Evolutionary conservation across 2,329 filamentous ascomycete species (phyloP), one percentile per base, ranked within the genome.

Genomic region (Graphilbum sp.): DNA sequence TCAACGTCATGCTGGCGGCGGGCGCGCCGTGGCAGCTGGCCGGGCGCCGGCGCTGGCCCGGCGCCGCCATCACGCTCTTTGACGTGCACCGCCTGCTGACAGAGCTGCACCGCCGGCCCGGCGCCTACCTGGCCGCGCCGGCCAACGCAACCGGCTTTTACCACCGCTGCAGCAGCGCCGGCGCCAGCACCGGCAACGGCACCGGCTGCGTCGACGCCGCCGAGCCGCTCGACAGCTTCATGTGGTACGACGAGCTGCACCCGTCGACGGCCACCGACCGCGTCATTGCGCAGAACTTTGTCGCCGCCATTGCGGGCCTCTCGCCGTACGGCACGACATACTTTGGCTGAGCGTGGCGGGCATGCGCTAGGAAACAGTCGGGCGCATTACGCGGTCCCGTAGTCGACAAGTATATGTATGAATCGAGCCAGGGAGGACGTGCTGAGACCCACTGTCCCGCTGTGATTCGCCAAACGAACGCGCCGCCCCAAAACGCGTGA

Each of bases 231-330:
- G 69, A 79, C 46, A 74, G 69, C 34, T 87, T 71, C 52, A 46
- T 84, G 52, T 87, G 80, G 78, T 67, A 66, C 48, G 80, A 88
- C 55, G 69, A 75, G 50, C 53, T 87, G 50, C 82, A 88, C 58
- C 79, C 79, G 0, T 75, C 73, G 23, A 66, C 75, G 55, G 69
- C 72, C 55, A 67, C 75, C 8, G 38, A 38, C 34, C 36, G 29
- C 32, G 19, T 44, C 36, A 42, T 45, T 34, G 42, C 40, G 5
- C 16, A 40, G 21, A 15, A 61, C 38, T 66, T 67, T 39, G 48
- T 62, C 21, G 55, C 60, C 5, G 55, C 59, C 13, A 50, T 63
- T 4, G 42, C 49, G 0, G 59, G 60, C 10, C 54, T 49, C n/a
- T 64, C 60, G 18, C 54, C 53, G 32, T 64, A 62, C 32, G 61